Conservation (phyloP, 495 filamentous ascomycete species). For the Hyphodiscus hymeniophilus region DNA sequence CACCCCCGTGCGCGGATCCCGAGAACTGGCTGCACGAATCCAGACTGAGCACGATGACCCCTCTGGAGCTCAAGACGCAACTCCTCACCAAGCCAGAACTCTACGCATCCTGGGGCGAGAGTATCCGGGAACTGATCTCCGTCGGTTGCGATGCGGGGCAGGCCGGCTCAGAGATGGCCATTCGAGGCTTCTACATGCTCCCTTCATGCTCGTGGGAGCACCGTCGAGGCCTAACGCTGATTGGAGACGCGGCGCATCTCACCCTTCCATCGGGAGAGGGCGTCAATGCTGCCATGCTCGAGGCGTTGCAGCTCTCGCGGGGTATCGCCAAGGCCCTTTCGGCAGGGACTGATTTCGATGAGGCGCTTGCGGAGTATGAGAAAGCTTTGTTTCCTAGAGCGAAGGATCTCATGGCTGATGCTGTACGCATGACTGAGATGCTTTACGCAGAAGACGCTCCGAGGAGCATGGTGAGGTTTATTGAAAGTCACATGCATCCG, state of each 20-base stretch:
- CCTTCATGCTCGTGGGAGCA: slow-evolving; percentile 46
- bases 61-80: not conserved
- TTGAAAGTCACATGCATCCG: slow-evolving; percentile 5
- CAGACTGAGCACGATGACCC: slow-evolving; percentile 4
- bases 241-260: slow-evolving; percentile 56
- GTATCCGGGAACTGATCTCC: slow-evolving; percentile 2
- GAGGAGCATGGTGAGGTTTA: slow-evolving; percentile 11
- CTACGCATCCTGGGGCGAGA: not conserved
- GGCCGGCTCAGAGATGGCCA: not conserved
- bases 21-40: slow-evolving; percentile 17
- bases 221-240: slow-evolving; percentile 39
- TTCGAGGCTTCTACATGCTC: slow-evolving; percentile 40
- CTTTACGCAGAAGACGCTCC: slow-evolving; percentile 12
- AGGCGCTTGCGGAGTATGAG: slow-evolving; percentile 23
- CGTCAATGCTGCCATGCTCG: slow-evolving; percentile 27
- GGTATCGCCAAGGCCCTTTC: slow-evolving; percentile 20
- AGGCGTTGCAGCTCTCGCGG: slow-evolving; percentile 37
- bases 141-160: slow-evolving; percentile 14
- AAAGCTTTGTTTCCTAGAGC: slow-evolving; percentile 23
- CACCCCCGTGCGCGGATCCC: too few species aligned
- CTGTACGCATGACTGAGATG: slow-evolving; percentile 10
- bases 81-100: not conserved
- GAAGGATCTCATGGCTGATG: slow-evolving; percentile 12
- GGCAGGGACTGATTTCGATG: slow-evolving; percentile 17
- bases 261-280: slow-evolving; percentile 26